Percentiles rank a stretch among this genome's conserved stretches.
phyloP scores from a whole-genome alignment of 257 asterid genomes.

The Plantago major region DNA sequence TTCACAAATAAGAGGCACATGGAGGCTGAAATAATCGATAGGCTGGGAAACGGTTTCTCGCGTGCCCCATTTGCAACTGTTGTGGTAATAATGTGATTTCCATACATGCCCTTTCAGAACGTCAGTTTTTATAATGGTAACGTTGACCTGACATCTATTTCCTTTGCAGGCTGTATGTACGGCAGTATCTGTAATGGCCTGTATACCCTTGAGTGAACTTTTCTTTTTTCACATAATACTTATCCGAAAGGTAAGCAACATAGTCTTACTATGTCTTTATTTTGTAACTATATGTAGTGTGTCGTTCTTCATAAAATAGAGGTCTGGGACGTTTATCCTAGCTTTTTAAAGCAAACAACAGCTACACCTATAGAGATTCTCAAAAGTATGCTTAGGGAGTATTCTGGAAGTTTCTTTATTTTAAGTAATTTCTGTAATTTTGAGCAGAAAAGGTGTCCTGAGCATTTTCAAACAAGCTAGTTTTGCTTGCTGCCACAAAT shows the following conservation, averaged over 20 bases:
- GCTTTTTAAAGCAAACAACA: too few relatives aligned
- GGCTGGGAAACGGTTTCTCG: slow-evolving; percentile 95
- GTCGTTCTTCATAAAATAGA: too few relatives aligned
- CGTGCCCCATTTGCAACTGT: slow-evolving; percentile 95
- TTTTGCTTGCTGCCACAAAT: too few relatives aligned
- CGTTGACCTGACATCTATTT: slow-evolving; percentile 13
- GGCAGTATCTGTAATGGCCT: slow-evolving; percentile 81
- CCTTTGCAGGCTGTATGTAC: slow-evolving; percentile 82
- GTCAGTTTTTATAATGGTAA: slow-evolving; percentile 14
- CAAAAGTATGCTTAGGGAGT: too few relatives aligned
- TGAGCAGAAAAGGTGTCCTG: too few relatives aligned
- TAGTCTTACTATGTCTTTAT: too few relatives aligned
- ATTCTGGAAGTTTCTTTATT: too few relatives aligned
- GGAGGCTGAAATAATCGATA: slow-evolving; percentile 87
- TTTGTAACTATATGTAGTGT: too few relatives aligned
- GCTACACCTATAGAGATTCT: too few relatives aligned
- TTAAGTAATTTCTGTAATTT: too few relatives aligned
- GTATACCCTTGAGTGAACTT: slow-evolving; percentile 94
- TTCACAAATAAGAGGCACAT: slow-evolving; percentile 58
- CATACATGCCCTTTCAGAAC: slow-evolving; percentile 2
- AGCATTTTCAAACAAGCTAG: too few relatives aligned
- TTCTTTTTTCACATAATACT: slow-evolving; percentile 98
- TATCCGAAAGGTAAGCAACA: slow-evolving; percentile 62
- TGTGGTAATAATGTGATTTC: slow-evolving; percentile 57
- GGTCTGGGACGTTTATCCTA: too few relatives aligned